phyloP scores from a whole-genome alignment of 2,329 filamentous ascomycete genomes.

The Colletotrichum tabaci region DNA sequence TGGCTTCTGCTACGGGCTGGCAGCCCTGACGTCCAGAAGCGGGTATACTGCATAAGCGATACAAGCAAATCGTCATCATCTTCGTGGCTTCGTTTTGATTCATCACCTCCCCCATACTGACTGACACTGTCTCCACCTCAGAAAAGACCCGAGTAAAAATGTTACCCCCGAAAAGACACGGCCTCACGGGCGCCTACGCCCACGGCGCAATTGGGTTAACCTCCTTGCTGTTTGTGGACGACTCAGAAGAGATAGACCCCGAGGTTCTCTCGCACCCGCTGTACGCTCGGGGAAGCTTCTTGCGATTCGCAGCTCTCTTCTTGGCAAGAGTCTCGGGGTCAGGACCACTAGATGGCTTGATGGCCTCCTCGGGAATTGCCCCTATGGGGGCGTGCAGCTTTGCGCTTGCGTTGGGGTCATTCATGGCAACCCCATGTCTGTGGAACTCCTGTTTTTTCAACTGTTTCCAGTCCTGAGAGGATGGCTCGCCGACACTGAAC shows the following conservation, averaged over 20 bases:
- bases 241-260: constrained; percentile 55
- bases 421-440: constrained; percentile 59
- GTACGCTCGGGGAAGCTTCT: constrained; percentile 49
- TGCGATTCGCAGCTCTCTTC: constrained; percentile 52
- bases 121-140: not conserved
- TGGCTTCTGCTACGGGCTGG: constrained; percentile 14
- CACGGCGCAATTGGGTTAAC: constrained; percentile 53
- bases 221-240: constrained; percentile 52
- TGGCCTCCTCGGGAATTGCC: constrained; percentile 61
- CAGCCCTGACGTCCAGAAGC: constrained; percentile 6
- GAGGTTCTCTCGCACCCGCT: constrained; percentile 46
- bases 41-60: constrained; percentile 35
- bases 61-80: constrained; percentile 20
- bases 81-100: not conserved
- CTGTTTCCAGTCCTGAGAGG: constrained; percentile 62
- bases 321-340: constrained; percentile 61
- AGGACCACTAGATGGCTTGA: constrained; percentile 62
- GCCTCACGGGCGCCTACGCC: constrained; percentile 41
- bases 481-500: constrained; percentile 65
- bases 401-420: constrained; percentile 59
- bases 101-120: not conserved
- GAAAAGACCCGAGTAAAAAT: not conserved
- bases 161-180: too few species aligned
- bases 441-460: constrained; percentile 61
- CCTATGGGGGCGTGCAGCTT: constrained; percentile 64